Percentiles rank a stretch among this genome's conserved stretches.
phyloP scores from a whole-genome alignment of 2,329 filamentous ascomycete species.

The Ophiocordyceps camponoti-saundersi region DNA sequence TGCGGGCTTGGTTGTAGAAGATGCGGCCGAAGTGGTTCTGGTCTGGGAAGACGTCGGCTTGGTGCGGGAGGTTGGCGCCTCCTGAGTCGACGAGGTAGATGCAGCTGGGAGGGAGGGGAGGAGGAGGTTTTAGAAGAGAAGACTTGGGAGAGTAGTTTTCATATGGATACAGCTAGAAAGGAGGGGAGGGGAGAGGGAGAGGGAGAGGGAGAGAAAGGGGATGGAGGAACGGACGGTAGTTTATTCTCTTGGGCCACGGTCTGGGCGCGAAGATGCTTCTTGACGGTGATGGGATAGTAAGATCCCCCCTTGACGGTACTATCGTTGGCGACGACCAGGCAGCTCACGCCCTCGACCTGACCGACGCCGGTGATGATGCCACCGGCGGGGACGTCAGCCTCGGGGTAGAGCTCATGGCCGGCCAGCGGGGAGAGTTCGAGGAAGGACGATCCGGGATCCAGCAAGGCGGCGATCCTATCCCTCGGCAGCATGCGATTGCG shows the following conservation, averaged over 20 bases:
- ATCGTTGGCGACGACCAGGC: conserved; percentile 89
- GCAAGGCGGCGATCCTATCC: conserved; percentile 70
- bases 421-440: conserved; percentile 88
- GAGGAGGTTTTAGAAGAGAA: too few species aligned
- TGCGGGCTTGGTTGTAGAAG: conserved; percentile 94
- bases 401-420: conserved; percentile 69
- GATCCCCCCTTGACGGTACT: conserved; percentile 95
- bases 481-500: conserved; percentile 89
- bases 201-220: neutral
- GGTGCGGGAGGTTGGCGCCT: conserved; percentile 85
- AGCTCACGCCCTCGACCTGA: conserved; percentile 75
- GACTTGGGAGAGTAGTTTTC: too few species aligned
- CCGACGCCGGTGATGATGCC: conserved; percentile 90
- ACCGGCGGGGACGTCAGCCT: conserved; percentile 73
- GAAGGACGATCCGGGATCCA: conserved; percentile 82
- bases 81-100: conserved; percentile 95
- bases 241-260: conserved; percentile 80
- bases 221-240: conserved; percentile 33
- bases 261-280: conserved; percentile 91
- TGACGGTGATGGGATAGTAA: conserved; percentile 93
- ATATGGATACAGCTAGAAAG: too few species aligned
- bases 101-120: conserved; percentile 31
- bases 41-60: conserved; percentile 92
- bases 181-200: conserved; percentile 1
- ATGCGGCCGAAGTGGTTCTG: conserved; percentile 90